Evolutionary conservation across 257 asterid species (phyloP).

Genomic region (Solanum megistacrolobum): DNA sequence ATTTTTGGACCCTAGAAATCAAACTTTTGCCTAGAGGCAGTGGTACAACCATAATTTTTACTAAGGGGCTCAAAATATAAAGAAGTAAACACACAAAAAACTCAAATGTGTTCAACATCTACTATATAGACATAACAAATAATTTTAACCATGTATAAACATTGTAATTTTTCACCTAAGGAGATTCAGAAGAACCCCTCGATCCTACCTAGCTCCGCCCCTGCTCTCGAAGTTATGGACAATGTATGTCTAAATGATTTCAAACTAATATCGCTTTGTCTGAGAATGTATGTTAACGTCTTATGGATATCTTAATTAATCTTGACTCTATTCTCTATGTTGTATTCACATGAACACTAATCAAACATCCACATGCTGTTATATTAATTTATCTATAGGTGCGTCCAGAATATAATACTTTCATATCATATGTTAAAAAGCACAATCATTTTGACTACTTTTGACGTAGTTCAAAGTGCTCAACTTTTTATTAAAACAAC

Average conservation of each 20-base stretch:
- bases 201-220: fast-evolving
- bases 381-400: neutral
- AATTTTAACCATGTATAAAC: no score
- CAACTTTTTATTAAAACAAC: neutral
- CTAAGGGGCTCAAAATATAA: neutral
- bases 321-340: neutral
- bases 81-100: no score
- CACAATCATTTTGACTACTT: neutral
- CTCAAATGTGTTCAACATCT: no score
- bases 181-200: neutral
- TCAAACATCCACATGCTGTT: neutral
- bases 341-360: neutral
- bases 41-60: fast-evolving
- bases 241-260: neutral
- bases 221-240: neutral
- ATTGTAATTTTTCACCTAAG: no score
- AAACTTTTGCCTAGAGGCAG: fast-evolving
- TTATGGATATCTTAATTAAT: neutral
- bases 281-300: neutral
- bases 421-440: neutral
- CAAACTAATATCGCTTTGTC: neutral
- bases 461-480: neutral
- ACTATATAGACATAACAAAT: no score
- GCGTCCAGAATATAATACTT: neutral
- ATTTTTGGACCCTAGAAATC: neutral